Conservation (phyloP, 495 filamentous ascomycete genomes). For the Talaromyces stipitatus region DNA sequence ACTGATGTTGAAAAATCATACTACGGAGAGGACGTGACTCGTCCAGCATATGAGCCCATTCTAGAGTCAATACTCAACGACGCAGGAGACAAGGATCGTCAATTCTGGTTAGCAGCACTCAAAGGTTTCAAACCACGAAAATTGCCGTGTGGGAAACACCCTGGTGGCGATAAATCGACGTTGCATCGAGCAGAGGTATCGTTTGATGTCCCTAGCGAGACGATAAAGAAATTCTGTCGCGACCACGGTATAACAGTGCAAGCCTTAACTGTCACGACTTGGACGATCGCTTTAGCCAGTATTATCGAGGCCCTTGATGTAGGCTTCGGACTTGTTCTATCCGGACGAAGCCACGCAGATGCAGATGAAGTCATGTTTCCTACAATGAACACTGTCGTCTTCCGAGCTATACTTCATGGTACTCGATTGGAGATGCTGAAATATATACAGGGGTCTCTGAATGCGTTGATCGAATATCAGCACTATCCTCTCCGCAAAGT, state of each 20-base stretch:
- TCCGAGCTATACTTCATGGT: constrained; percentile 59
- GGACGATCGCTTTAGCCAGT: constrained; percentile 53
- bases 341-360: constrained; percentile 55
- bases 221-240: constrained; percentile 47
- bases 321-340: constrained; percentile 62
- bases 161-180: constrained; percentile 31
- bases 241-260: constrained; percentile 52
- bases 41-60: constrained; percentile 38
- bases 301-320: constrained; percentile 52
- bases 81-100: constrained; percentile 26
- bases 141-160: constrained; percentile 9
- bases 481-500: constrained; percentile 60
- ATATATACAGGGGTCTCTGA: constrained; percentile 49
- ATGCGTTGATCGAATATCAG: constrained; percentile 50
- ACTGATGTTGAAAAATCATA: constrained; percentile 55
- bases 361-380: constrained; percentile 60
- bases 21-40: constrained; percentile 21
- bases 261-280: constrained; percentile 57
- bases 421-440: constrained; percentile 48
- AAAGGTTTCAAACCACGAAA: constrained; percentile 31
- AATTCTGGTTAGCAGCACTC: constrained; percentile 47
- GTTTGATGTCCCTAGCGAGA: constrained; percentile 25
- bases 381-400: constrained; percentile 68
- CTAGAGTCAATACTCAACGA: constrained; percentile 35
- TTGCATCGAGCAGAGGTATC: constrained; percentile 38